Conservation (phyloP, 306 rosid genomes). For the Spatholobus suberectus region DNA sequence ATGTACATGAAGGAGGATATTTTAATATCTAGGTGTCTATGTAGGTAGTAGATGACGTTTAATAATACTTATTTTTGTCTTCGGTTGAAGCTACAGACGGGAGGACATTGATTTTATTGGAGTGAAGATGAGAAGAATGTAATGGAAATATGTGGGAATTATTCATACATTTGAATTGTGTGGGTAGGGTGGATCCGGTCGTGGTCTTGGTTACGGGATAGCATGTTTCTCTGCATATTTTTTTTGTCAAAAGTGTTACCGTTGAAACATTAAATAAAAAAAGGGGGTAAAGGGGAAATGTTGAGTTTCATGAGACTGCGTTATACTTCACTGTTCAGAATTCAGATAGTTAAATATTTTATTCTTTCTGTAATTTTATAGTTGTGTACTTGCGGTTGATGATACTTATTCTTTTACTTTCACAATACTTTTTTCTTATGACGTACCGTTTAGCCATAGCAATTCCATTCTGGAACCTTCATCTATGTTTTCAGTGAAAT, state of each 20-base stretch:
- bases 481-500: neutral
- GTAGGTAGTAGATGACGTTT: constrained; percentile 24
- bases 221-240: neutral
- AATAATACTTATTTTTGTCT: constrained; percentile 11
- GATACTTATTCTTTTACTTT: neutral
- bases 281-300: neutral
- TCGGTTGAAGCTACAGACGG: constrained; percentile 33
- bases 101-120: constrained; percentile 38
- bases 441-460: neutral
- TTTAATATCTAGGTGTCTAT: constrained; percentile 40
- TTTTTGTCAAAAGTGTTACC: neutral
- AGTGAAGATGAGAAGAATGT: constrained; percentile 36
- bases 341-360: neutral
- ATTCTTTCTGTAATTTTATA: constrained; percentile 27
- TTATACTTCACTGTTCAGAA: neutral
- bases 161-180: constrained; percentile 11
- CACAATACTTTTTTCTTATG: neutral
- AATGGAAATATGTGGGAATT: constrained; percentile 24
- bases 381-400: neutral
- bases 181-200: constrained; percentile 5
- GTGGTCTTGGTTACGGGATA: neutral
- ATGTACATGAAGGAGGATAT: constrained; percentile 58
- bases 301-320: constrained; percentile 10
- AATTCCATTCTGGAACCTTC: neutral
- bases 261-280: constrained; percentile 6